Base-by-base conservation (phyloP, 2,329 filamentous ascomycete genomes). In the Stagonosporopsis cucurbitacearum region DNA sequence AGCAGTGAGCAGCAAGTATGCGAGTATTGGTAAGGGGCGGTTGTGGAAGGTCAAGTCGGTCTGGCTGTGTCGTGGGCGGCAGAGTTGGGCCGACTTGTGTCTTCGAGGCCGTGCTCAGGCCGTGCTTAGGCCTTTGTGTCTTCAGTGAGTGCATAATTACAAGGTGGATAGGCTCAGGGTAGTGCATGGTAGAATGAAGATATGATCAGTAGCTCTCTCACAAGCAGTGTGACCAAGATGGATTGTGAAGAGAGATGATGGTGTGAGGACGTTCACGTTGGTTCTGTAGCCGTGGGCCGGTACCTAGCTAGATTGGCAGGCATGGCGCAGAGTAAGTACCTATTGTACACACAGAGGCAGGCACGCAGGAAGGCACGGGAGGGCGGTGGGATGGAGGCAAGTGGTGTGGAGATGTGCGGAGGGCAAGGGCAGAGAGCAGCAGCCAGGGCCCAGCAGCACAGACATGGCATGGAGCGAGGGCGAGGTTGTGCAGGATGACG, bases 401-500 rank as follows among this genome's bases (percentile, higher is more conserved):
- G 6, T 6, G 30, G 4, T 25, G 20, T 11, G 41, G 17, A 32
- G 35, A 35, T 6, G 20, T 20, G 13, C 19, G 39, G 28, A 9
- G 17, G 2, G 11, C 26, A 15, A 32, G 36, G 36, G 32, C 36
- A 50, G 12, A 12, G 19, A 25, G 36, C 25, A 51, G 19, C 26
- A 30, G 26, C 6, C 26, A 26, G 5, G 25, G 5, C 41, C 41
- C 30, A 30, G 49, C 43, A 40, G 52, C 36, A 32, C 36, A 35
- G 30, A 32, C 50, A 48, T 39, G 47, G 32, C 37, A 43, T 28
- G 39, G 42, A 30, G 40, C 40, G 19, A n/a, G n/a, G n/a, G 32
- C 32, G 44, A 48, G n/a, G 23, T 19, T 17, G 44, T 11, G 52
- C 48, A 54, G 51, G 51, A 62, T 63, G 61, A 67, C 58, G 63